Evolutionary conservation across 78 protist species (phyloP).

Genomic region (Polysphondylium violaceum): DNA sequence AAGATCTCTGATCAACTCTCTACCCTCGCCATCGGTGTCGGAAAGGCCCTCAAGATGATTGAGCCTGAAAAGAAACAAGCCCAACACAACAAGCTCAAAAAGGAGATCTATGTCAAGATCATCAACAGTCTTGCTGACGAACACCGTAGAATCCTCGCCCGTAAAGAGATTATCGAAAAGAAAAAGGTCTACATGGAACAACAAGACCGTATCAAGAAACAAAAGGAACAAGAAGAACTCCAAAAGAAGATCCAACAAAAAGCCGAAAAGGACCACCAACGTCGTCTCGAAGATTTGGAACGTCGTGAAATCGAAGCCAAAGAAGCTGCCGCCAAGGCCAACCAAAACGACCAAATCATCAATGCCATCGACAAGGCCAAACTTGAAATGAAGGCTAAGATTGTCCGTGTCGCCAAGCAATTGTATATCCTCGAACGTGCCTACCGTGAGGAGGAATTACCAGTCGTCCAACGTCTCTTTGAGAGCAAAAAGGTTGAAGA

Average conservation of each 20-base stretch:
- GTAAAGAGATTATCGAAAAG: slow-evolving; percentile 80
- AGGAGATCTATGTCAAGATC: slow-evolving; percentile 58
- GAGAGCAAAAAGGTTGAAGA: slow-evolving; percentile 46
- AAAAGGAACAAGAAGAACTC: slow-evolving; percentile 50
- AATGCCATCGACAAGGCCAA: slow-evolving; percentile 71
- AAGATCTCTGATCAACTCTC: slow-evolving; percentile 68
- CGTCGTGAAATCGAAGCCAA: slow-evolving; percentile 24
- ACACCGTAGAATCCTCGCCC: slow-evolving; percentile 71
- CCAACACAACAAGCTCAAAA: slow-evolving; percentile 41
- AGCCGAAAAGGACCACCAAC: slow-evolving; percentile 31
- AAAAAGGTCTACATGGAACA: slow-evolving; percentile 81
- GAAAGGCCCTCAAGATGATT: slow-evolving; percentile 49
- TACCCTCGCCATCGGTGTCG: slow-evolving; percentile 24
- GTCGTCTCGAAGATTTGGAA: slow-evolving; percentile 25
- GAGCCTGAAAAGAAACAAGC: slow-evolving; percentile 43
- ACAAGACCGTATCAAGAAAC: slow-evolving; percentile 57
- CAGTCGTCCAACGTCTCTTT: slow-evolving; percentile 43
- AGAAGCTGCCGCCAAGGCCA: not conserved
- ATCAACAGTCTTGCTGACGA: slow-evolving; percentile 69
- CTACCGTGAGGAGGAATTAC: slow-evolving; percentile 76
- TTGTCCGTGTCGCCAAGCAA: slow-evolving; percentile 53
- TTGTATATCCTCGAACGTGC: slow-evolving; percentile 74
- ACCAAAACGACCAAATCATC: slow-evolving; percentile 54
- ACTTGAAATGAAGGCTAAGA: slow-evolving; percentile 60
- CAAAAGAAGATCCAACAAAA: slow-evolving; percentile 23